phyloP scores from a whole-genome alignment of 495 filamentous ascomycete species.

The Penicillium crystallinum region DNA sequence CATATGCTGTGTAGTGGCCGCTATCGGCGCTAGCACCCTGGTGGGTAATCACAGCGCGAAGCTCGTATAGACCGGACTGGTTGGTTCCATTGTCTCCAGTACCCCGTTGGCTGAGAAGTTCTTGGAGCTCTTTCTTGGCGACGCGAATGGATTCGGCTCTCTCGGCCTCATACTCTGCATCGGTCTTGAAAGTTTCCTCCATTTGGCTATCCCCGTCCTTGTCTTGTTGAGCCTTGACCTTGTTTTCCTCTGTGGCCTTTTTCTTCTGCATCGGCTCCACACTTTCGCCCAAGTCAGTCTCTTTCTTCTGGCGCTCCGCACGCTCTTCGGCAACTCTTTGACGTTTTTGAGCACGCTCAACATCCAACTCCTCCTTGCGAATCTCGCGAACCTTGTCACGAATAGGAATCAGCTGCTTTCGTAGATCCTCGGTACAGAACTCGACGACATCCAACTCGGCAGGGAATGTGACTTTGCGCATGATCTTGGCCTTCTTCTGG shows the following conservation, averaged over 20 bases:
- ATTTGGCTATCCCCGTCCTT: slow-evolving; percentile 67
- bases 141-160: slow-evolving; percentile 63
- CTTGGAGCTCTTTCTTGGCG: slow-evolving; percentile 79
- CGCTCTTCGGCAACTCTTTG: slow-evolving; percentile 69
- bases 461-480: slow-evolving; percentile 97
- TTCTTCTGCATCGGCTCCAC: slow-evolving; percentile 48
- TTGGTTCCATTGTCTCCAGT: slow-evolving; percentile 76
- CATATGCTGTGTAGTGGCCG: slow-evolving; percentile 94
- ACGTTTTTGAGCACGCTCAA: slow-evolving; percentile 80
- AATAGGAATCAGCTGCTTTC: slow-evolving; percentile 76
- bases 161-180: slow-evolving; percentile 86
- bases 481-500: slow-evolving; percentile 98
- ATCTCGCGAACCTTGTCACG: slow-evolving; percentile 94
- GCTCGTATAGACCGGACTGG: slow-evolving; percentile 88
- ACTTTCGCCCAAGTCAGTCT: slow-evolving; percentile 27
- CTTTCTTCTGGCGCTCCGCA: slow-evolving; percentile 47
- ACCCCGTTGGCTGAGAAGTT: slow-evolving; percentile 65
- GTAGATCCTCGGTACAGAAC: slow-evolving; percentile 88
- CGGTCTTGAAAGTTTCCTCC: slow-evolving; percentile 78
- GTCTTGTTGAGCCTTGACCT: slow-evolving; percentile 47
- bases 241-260: slow-evolving; percentile 47
- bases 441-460: slow-evolving; percentile 89
- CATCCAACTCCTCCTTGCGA: slow-evolving; percentile 87
- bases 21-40: slow-evolving; percentile 96
- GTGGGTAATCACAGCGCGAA: slow-evolving; percentile 93